Percentiles rank a stretch among this genome's conserved stretches.
Evolutionary conservation across 2,329 filamentous ascomycete species (phyloP).

Genomic region (Arthrobotrys sinensis): DNA sequence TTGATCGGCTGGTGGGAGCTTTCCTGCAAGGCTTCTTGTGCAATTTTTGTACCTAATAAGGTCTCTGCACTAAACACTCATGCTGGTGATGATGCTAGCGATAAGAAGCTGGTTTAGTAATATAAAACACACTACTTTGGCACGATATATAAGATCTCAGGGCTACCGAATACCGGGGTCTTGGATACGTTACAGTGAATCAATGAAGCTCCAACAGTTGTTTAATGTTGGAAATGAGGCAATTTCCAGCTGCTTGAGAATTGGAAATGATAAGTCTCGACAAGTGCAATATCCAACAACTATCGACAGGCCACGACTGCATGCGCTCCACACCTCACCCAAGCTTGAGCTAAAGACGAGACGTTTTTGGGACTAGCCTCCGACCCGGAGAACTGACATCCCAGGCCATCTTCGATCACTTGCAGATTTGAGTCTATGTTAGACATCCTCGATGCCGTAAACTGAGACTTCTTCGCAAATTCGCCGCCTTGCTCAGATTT

Average conservation of each 20-base stretch:
- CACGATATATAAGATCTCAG: slow-evolving; percentile 2
- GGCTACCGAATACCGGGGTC: slow-evolving; percentile 27
- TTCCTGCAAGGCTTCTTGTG: background rate
- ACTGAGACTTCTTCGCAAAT: slow-evolving; percentile 26
- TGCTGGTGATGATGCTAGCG: background rate
- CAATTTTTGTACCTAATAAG: background rate
- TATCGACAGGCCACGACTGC: slow-evolving; percentile 20
- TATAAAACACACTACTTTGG: background rate
- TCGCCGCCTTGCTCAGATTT: background rate
- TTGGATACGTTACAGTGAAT: slow-evolving; percentile 2
- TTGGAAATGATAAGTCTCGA: background rate
- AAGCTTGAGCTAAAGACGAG: slow-evolving; percentile 18
- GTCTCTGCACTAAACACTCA: slow-evolving; percentile 11
- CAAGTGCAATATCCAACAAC: slow-evolving; percentile 9
- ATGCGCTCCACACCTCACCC: slow-evolving; percentile 28
- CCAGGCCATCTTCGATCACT: slow-evolving; percentile 47
- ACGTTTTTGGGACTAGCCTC: slow-evolving; percentile 34
- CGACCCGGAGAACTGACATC: slow-evolving; percentile 35
- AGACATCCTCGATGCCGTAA: slow-evolving; percentile 37
- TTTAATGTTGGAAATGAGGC: slow-evolving; percentile 27
- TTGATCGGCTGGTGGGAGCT: background rate
- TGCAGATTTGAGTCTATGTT: slow-evolving; percentile 38
- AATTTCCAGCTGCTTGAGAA: slow-evolving; percentile 29
- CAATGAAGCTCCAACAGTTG: slow-evolving; percentile 13
- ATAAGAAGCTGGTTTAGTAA: background rate